Evolutionary conservation across 768 basidiomycete species (phyloP).

Genomic region (Boletus tylopilopsis): DNA sequence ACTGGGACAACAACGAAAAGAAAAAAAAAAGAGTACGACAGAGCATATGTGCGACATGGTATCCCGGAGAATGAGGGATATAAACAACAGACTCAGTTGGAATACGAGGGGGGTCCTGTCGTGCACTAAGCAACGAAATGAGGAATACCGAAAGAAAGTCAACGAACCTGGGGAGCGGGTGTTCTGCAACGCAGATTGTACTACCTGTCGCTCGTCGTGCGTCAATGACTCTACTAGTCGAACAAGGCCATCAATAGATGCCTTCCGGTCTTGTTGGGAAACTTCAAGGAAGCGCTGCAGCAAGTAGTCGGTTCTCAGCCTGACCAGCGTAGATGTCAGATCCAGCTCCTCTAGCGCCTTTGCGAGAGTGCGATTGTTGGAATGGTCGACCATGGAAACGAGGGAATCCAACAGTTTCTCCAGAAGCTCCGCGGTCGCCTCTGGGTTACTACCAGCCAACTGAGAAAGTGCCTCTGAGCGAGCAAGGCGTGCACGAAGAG

Average conservation of each 20-base stretch:
- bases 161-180: conserved; percentile 57
- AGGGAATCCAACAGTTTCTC: conserved; percentile 60
- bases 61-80: conserved; percentile 2
- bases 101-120: conserved; percentile 41
- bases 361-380: conserved; percentile 55
- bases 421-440: conserved; percentile 63
- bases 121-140: conserved; percentile 3
- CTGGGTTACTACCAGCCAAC: conserved; percentile 70
- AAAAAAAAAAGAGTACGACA: neutral
- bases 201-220: conserved; percentile 62
- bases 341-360: conserved; percentile 71
- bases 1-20: conserved; percentile 5
- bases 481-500: conserved; percentile 77
- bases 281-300: conserved; percentile 61
- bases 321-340: conserved; percentile 53
- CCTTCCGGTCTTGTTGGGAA: conserved; percentile 73
- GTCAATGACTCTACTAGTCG: conserved; percentile 71
- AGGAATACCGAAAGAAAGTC: neutral
- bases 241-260: conserved; percentile 67
- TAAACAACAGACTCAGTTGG: conserved; percentile 18
- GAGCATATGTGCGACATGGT: too few relatives aligned
- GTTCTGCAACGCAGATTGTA: conserved; percentile 61
- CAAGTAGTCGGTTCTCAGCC: conserved; percentile 69
- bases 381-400: conserved; percentile 47
- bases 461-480: conserved; percentile 59